These are phyloP conservation scores for Lagenidium giganteum DNA, from an alignment of 352 stramenopile species.

Conservation along the genomic window DNA sequence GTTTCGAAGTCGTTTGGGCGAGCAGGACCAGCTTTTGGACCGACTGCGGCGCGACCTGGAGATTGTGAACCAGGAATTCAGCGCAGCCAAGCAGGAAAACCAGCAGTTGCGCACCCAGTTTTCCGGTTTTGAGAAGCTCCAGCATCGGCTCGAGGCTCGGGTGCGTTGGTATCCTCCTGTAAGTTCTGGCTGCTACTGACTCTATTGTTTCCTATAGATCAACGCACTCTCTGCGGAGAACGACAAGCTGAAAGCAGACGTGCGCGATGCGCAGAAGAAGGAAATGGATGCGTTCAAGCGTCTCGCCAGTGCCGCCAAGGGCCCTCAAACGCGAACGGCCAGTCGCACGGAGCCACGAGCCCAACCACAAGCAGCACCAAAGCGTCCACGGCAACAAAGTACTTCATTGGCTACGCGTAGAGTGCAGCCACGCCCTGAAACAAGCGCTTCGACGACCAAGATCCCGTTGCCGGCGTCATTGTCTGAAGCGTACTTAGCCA, in stretches of 20 bases:
- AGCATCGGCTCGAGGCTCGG: conserved; percentile 41
- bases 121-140: conserved; percentile 25
- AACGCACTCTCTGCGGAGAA: conserved; percentile 42
- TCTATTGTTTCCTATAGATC: conserved; percentile 25
- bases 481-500: conserved; percentile 9
- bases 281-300: conserved; percentile 41
- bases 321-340: neutral
- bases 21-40: conserved; percentile 25
- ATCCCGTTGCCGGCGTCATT: conserved; percentile 14
- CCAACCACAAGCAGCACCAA: conserved; percentile 4
- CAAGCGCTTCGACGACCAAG: too few species aligned
- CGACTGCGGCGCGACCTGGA: conserved; percentile 29
- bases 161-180: conserved; percentile 12
- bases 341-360: neutral
- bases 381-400: conserved; percentile 3
- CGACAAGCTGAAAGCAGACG: conserved; percentile 24
- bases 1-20: conserved; percentile 23
- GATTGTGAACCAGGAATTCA: conserved; percentile 16
- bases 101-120: conserved; percentile 22
- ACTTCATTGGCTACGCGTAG: conserved; percentile 2
- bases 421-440: conserved; percentile 12
- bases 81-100: conserved; percentile 24
- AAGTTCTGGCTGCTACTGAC: neutral
- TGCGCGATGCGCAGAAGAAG: conserved; percentile 25
- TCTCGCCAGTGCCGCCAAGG: conserved; percentile 25